Percentiles rank a stretch among this genome's conserved stretches.
These are phyloP conservation scores for Populus euphratica DNA, from an alignment of 345 rosid genomes.

Conservation along the genomic window DNA sequence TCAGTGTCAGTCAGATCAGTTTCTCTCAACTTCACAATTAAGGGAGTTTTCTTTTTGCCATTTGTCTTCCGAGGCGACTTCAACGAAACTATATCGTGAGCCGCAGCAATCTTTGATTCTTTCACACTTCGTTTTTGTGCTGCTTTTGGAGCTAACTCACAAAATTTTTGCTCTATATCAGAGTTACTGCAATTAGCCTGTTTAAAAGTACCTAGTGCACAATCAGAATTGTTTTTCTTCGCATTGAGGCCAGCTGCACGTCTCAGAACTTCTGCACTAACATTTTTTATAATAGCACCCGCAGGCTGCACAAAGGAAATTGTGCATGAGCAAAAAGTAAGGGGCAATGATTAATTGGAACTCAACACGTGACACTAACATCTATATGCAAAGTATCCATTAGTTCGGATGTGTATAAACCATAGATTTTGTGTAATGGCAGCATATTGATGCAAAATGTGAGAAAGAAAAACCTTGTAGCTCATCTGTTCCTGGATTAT, in stretches of 20 bases:
- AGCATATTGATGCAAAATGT: not conserved
- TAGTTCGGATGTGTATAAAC: not conserved
- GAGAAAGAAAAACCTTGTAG: constrained; percentile 15
- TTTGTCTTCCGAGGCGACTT: constrained; percentile 25
- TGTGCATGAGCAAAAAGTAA: constrained; percentile 3
- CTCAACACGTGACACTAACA: not conserved
- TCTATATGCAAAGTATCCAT: not conserved
- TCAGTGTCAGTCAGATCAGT: constrained; percentile 24
- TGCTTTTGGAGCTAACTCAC: constrained; percentile 25
- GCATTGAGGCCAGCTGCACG: not conserved
- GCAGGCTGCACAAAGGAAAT: constrained; percentile 33
- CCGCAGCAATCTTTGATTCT: constrained; percentile 19
- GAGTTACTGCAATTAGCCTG: not conserved
- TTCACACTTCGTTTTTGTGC: constrained; percentile 7
- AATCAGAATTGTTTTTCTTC: not conserved
- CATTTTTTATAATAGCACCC: constrained; percentile 14
- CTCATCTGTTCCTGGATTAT: constrained; percentile 16
- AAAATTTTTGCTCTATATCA: constrained; percentile 23
- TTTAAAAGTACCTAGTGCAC: not conserved
- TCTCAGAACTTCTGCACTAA: constrained; percentile 11
- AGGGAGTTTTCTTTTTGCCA: constrained; percentile 24
- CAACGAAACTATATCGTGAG: constrained; percentile 8
- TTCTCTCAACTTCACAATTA: constrained; percentile 17
- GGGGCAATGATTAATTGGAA: constrained; percentile 1
- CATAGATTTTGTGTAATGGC: not conserved